Conservation (phyloP, 257 asterid species). For the Coffea eugenioides region DNA sequence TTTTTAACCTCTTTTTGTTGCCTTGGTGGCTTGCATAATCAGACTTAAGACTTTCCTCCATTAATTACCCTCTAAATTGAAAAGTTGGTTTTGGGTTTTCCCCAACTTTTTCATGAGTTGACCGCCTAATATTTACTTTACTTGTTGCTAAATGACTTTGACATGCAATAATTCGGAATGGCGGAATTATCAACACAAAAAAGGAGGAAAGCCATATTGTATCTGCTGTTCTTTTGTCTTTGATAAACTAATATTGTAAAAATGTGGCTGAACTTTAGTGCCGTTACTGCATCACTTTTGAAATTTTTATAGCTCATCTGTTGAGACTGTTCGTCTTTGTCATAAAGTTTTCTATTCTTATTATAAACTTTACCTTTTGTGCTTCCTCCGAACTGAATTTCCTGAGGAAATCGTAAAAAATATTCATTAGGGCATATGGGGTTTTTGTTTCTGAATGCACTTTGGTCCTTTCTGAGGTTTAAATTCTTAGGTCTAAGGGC, state of each 20-base stretch:
- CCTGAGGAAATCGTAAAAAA: not conserved
- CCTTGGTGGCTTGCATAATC: constrained; percentile 38
- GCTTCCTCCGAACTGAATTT: not conserved
- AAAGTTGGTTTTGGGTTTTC: constrained; percentile 30
- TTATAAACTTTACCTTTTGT: not conserved
- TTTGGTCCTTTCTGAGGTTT: not conserved
- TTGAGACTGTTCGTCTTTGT: not conserved
- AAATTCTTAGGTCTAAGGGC: not conserved
- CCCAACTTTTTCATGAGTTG: constrained; percentile 31
- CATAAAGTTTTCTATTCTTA: not conserved
- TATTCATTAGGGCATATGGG: not conserved
- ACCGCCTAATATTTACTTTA: constrained; percentile 45
- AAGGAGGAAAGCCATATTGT: not conserved
- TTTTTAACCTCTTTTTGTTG: constrained; percentile 31
- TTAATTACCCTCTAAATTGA: constrained; percentile 27
- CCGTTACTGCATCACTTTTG: not conserved
- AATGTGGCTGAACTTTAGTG: constrained; percentile 5
- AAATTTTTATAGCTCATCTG: not conserved
- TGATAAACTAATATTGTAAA: constrained; percentile 3
- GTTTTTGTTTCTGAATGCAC: not conserved
- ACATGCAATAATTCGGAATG: constrained; percentile 5
- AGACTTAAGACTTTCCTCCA: constrained; percentile 31
- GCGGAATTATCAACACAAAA: not conserved
- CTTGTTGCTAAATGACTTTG: constrained; percentile 32
- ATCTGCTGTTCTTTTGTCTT: constrained; percentile 10